phyloP scores from a whole-genome alignment of 2,329 filamentous ascomycete species.

The Setomelanomma holmii region DNA sequence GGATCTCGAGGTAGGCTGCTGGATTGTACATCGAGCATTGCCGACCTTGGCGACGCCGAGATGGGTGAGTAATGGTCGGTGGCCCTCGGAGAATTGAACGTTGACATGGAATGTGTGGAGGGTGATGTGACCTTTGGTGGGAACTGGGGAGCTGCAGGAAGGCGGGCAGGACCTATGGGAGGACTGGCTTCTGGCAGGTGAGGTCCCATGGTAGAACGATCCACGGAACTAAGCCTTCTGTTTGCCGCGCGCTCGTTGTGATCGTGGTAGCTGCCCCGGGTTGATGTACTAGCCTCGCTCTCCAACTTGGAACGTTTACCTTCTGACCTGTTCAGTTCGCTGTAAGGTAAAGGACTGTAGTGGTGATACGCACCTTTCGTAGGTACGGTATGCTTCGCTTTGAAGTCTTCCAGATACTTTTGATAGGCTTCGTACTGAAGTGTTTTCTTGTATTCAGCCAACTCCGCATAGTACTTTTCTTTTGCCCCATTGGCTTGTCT shows the following conservation, averaged over 20 bases:
- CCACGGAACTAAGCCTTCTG: conserved; percentile 38
- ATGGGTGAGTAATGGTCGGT: conserved; percentile 44
- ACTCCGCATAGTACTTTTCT: conserved; percentile 76
- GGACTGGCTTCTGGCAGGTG: conserved; percentile 38
- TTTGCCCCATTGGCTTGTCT: conserved; percentile 75
- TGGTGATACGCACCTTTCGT: conserved; percentile 41
- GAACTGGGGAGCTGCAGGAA: conserved; percentile 34
- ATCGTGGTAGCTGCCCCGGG: conserved; percentile 41
- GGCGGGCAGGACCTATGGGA: conserved; percentile 29
- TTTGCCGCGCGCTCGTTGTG: conserved; percentile 32
- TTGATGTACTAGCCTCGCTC: conserved; percentile 44
- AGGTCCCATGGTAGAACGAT: conserved; percentile 19
- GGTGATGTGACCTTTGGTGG: conserved; percentile 46
- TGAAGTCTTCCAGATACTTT: conserved; percentile 79
- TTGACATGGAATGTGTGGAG: conserved; percentile 35
- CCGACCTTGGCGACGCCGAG: conserved; percentile 43
- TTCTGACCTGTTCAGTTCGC: conserved; percentile 39
- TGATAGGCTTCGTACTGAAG: conserved; percentile 71
- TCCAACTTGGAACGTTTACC: conserved; percentile 55
- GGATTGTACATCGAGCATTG: conserved; percentile 29
- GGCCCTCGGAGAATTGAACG: conserved; percentile 42
- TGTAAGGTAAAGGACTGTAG: conserved; percentile 3
- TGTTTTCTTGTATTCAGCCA: conserved; percentile 80
- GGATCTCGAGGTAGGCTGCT: conserved; percentile 28
- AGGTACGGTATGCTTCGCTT: conserved; percentile 66